Evolutionary conservation across 352 stramenopile genomes (phyloP), one percentile per base, ranked within the genome.

Genomic region (Globisporangium irregulare): DNA sequence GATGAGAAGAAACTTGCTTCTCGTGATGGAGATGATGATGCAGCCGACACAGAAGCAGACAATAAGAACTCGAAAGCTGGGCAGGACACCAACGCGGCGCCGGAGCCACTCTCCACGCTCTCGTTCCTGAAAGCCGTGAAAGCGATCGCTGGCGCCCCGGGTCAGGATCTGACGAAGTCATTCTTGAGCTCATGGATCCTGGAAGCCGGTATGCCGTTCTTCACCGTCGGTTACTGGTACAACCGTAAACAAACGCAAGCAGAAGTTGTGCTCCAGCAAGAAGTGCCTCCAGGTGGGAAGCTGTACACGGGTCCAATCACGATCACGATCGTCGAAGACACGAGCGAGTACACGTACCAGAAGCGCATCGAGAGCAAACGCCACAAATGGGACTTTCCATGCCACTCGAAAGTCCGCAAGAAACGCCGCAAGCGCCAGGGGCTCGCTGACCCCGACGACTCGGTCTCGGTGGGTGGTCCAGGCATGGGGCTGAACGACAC

Each of bases 151-250:
- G 87, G 85, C 32, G 81, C 85, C 9, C 66, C 87, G 0, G 87
- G 86, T 14, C 86, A 93, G 62, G 87, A 95, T 64, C 66, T 94
- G 36, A 93, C 85, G 18, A 91, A 92, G 32, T 78, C 86, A 12
- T 95, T 95, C 64, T 66, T 95, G 9, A 90, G 70, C 22, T 88
- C 77, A 43, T 95, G 87, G 87, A 94, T 95, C 65, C 62, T 95
- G 5, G 82, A 93, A 59, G 72, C 82, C 22, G 86, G 87, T 8
- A 92, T 95, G 85, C 86, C 87, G 22, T 94, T 94, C 58, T 92
- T 95, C 70, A 94, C 84, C 0, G 87, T 95, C 27, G 87, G 87
- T 2, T 95, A 94, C 65, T 95, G 87, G 86, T 94, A 95, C 78
- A 95, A 95, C 66, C 84, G 86, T 48, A 95, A 95, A 54, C 87